phyloP scores from a whole-genome alignment of 371 early-diverging fungal genomes.

The Lichtheimia corymbifera region DNA sequence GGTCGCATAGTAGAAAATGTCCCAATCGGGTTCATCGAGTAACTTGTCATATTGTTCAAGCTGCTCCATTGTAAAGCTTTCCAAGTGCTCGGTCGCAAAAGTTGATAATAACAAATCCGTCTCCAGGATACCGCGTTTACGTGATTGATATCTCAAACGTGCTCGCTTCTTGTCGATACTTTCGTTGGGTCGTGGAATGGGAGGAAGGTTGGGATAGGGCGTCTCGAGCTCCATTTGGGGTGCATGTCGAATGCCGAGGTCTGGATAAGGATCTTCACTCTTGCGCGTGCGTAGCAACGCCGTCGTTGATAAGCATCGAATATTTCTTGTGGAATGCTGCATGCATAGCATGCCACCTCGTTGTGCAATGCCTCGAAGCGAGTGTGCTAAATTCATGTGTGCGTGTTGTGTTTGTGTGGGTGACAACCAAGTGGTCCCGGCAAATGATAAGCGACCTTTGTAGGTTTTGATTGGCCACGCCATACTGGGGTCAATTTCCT shows the following conservation, averaged over 20 bases:
- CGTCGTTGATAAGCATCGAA: background rate
- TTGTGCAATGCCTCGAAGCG: too few relatives aligned
- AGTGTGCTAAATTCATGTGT: too few relatives aligned
- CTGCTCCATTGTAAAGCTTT: constrained; percentile 52
- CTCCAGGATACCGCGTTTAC: constrained; percentile 96
- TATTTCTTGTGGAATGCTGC: too few relatives aligned
- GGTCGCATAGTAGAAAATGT: constrained; percentile 92
- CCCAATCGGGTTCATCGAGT: constrained; percentile 95
- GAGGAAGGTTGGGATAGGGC: constrained; percentile 64
- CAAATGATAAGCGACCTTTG: too few relatives aligned
- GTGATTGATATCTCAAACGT: constrained; percentile 84
- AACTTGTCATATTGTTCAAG: constrained; percentile 80
- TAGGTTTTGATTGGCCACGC: too few relatives aligned
- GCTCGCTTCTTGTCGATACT: constrained; percentile 69
- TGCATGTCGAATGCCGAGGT: constrained; percentile 48
- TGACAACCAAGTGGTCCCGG: too few relatives aligned
- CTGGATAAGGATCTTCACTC: constrained; percentile 43
- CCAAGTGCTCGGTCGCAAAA: constrained; percentile 73
- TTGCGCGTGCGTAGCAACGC: background rate
- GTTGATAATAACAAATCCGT: constrained; percentile 90
- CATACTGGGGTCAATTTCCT: too few relatives aligned
- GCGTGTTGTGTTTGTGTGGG: too few relatives aligned
- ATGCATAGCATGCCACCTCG: too few relatives aligned
- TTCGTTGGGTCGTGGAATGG: constrained; percentile 66
- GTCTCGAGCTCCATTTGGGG: constrained; percentile 45